These are phyloP conservation scores for Athelia sp. DNA, from an alignment of 1,284 basidiomycete species.

Conservation along the genomic window DNA sequence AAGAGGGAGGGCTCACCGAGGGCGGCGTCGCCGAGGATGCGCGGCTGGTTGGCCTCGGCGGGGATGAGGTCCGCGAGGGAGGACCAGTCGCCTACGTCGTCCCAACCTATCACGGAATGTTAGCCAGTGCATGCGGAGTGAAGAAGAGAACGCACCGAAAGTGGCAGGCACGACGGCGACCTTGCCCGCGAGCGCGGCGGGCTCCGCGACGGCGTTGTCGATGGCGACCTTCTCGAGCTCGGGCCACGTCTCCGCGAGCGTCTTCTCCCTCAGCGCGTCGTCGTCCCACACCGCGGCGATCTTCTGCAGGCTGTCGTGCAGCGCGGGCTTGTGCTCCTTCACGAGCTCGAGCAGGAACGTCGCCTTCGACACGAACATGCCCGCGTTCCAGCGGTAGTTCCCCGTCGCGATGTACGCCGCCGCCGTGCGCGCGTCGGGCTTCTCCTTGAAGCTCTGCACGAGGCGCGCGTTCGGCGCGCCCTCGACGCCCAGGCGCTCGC, in stretches of 20 bases:
- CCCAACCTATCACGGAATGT: constrained; percentile 58
- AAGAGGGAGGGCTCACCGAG: constrained; percentile 46
- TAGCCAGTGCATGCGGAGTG: constrained; percentile 6
- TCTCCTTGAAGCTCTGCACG: constrained; percentile 81
- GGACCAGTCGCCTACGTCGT: constrained; percentile 84
- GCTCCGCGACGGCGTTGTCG: constrained; percentile 85
- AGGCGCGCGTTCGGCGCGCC: constrained; percentile 75
- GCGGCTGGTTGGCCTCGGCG: constrained; percentile 75
- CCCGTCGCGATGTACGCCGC: constrained; percentile 79
- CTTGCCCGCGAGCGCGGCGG: constrained; percentile 66
- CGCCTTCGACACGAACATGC: constrained; percentile 83
- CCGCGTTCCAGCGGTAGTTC: constrained; percentile 82
- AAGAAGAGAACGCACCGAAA: constrained; percentile 52
- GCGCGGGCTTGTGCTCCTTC: constrained; percentile 65
- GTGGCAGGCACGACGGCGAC: constrained; percentile 86
- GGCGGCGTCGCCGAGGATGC: constrained; percentile 65
- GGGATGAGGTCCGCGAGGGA: constrained; percentile 77
- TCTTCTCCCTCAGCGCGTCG: constrained; percentile 43
- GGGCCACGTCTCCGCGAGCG: constrained; percentile 66
- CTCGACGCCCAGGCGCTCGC: constrained; percentile 57
- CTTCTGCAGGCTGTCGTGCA: constrained; percentile 57
- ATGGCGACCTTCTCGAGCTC: constrained; percentile 77
- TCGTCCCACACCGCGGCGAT: constrained; percentile 72
- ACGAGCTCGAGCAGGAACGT: constrained; percentile 64
- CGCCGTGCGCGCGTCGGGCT: constrained; percentile 79